Evolutionary conservation across 1,139 yeast genomes (phyloP).

Genomic region (Hansenula lynferdii): DNA sequence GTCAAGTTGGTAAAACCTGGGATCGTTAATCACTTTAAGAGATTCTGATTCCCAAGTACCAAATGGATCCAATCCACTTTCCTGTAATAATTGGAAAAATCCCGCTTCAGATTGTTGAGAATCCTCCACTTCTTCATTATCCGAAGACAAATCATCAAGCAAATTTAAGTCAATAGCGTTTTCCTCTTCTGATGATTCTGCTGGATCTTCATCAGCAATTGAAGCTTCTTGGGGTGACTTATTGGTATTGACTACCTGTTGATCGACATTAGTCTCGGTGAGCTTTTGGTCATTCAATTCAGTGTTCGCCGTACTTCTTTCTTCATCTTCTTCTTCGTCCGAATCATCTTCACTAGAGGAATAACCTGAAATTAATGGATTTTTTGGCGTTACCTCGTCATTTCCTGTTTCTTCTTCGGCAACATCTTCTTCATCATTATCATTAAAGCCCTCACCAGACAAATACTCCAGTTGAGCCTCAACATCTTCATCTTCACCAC

Average conservation of each 20-base stretch:
- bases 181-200: constrained; percentile 10
- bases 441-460: no score
- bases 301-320: no score
- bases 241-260: constrained; percentile 6
- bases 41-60: constrained; percentile 44
- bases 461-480: no score
- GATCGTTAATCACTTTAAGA: constrained; percentile 33
- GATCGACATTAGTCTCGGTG: neutral
- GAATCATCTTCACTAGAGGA: constrained; percentile 14
- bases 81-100: constrained; percentile 28
- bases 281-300: no score
- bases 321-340: constrained; percentile 10
- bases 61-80: constrained; percentile 31
- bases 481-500: no score
- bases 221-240: neutral
- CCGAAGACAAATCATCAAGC: constrained; percentile 8
- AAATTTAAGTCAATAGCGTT: constrained; percentile 15
- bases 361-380: constrained; percentile 12
- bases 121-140: constrained; percentile 4
- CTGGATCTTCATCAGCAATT: neutral
- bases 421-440: constrained; percentile 1
- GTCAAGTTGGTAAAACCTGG: constrained; percentile 33
- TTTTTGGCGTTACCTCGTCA: constrained; percentile 6
- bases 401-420: constrained; percentile 5
- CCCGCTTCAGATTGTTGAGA: neutral